Evolutionary conservation across 176 grass and related monocot genomes (phyloP).

Genomic region (Eragrostis curvula): DNA sequence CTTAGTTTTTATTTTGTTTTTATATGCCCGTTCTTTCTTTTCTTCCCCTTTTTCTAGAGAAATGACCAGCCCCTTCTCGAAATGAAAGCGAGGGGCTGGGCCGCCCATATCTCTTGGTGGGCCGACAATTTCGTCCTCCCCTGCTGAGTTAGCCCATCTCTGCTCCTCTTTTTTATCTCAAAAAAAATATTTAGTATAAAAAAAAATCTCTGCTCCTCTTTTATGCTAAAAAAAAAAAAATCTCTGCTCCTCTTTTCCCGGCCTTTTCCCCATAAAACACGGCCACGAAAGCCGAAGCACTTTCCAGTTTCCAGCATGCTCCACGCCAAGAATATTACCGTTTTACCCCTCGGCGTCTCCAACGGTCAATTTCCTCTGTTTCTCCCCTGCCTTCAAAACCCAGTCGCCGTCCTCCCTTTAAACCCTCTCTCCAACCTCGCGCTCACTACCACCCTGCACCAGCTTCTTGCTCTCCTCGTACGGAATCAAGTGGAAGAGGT

Average conservation of each 20-base stretch:
- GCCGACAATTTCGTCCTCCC: neutral
- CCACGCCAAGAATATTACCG: neutral
- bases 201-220: too few relatives aligned
- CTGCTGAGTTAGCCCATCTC: neutral
- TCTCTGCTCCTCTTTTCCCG: neutral
- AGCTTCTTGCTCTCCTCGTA: neutral
- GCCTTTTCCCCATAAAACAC: neutral
- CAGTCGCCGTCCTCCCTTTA: neutral
- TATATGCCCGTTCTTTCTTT: too few relatives aligned
- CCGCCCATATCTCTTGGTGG: neutral
- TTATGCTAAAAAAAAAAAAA: too few relatives aligned
- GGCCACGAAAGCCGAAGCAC: neutral
- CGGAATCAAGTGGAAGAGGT: neutral
- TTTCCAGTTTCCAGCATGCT: neutral
- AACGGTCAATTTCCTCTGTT: conserved; percentile 52
- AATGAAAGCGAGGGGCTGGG: neutral
- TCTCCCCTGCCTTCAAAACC: conserved; percentile 15
- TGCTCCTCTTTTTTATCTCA: neutral
- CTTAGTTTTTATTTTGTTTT: too few relatives aligned
- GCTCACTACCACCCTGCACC: neutral
- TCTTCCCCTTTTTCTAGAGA: neutral
- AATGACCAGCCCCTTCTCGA: neutral
- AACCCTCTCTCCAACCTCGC: conserved; percentile 27
- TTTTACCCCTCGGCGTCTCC: conserved; percentile 31
- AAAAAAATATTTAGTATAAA: too few relatives aligned